phyloP scores from a whole-genome alignment of 441 rosid species.

The Manihot esculenta region DNA sequence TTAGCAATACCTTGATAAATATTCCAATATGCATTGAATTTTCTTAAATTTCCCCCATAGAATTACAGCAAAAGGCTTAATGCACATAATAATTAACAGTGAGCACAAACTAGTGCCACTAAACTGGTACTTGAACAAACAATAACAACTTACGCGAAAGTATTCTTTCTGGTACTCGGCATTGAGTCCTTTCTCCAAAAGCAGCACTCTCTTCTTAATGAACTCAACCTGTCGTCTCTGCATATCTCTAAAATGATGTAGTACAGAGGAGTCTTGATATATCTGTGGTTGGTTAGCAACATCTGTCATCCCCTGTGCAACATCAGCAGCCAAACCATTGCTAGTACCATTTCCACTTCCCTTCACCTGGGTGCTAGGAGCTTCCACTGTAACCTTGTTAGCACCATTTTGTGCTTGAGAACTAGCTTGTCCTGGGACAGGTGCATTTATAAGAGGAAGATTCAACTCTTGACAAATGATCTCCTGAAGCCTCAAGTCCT shows the following conservation, averaged over 20 bases:
- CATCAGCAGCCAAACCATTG: constrained; percentile 47
- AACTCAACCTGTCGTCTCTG: constrained; percentile 93
- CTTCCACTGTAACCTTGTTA: constrained; percentile 43
- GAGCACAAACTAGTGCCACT: not conserved
- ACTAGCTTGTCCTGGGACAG: constrained; percentile 62
- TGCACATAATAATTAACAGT: not conserved
- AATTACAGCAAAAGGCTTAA: not conserved
- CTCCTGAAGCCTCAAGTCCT: constrained; percentile 82
- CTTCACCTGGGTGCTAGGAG: constrained; percentile 46
- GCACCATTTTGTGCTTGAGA: constrained; percentile 66
- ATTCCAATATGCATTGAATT: not conserved
- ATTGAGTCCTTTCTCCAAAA: constrained; percentile 82
- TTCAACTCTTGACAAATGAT: constrained; percentile 85
- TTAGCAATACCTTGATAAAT: not conserved
- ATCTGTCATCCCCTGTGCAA: constrained; percentile 48
- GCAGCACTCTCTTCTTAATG: constrained; percentile 92
- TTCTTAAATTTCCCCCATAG: not conserved
- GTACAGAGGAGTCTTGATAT: constrained; percentile 50
- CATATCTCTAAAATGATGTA: constrained; percentile 83
- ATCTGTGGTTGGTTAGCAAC: constrained; percentile 40
- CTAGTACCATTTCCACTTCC: constrained; percentile 57
- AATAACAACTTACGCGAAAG: constrained; percentile 50
- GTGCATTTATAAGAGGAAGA: constrained; percentile 67
- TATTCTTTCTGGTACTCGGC: constrained; percentile 67
- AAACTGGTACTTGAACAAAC: not conserved